These are phyloP conservation scores for Clitocybe nebularis DNA, from an alignment of 1,284 basidiomycete genomes.

Conservation along the genomic window DNA sequence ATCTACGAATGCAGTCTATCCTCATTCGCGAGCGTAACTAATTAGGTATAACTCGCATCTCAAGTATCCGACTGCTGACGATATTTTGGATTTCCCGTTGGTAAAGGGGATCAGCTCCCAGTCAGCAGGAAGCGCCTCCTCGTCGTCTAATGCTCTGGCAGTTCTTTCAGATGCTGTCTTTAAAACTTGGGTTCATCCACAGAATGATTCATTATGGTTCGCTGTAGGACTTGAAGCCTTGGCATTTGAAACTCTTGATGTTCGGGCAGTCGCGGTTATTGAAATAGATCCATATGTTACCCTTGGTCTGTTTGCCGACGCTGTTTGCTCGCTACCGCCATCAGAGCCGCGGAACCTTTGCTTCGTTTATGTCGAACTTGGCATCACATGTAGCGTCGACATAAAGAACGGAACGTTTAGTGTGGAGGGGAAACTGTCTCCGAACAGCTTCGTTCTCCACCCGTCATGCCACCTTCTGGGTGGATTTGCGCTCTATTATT, in stretches of 20 bases:
- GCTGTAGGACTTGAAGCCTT: not conserved
- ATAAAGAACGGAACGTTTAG: not conserved
- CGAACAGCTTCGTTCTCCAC: not conserved
- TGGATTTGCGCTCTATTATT: not conserved
- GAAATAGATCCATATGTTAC: not conserved
- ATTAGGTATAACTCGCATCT: not conserved
- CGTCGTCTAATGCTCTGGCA: not conserved
- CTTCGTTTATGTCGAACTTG: not conserved
- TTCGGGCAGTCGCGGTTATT: not conserved
- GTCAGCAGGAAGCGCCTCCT: not conserved
- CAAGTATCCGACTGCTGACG: not conserved
- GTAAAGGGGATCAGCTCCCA: constrained; percentile 1
- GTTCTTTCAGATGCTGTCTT: too few relatives aligned
- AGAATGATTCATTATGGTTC: not conserved
- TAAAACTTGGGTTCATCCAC: not conserved
- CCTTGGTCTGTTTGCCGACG: not conserved
- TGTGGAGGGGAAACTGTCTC: not conserved
- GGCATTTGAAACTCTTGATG: not conserved
- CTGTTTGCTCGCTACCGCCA: not conserved
- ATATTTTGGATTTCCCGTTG: not conserved
- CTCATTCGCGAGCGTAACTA: too few relatives aligned
- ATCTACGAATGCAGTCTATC: too few relatives aligned
- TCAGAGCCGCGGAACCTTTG: not conserved
- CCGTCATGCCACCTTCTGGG: not conserved
- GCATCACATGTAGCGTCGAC: not conserved